Evolutionary conservation across 1,139 yeast genomes (phyloP), one percentile per base, ranked within the genome.

Genomic region (Pichia sp.): DNA sequence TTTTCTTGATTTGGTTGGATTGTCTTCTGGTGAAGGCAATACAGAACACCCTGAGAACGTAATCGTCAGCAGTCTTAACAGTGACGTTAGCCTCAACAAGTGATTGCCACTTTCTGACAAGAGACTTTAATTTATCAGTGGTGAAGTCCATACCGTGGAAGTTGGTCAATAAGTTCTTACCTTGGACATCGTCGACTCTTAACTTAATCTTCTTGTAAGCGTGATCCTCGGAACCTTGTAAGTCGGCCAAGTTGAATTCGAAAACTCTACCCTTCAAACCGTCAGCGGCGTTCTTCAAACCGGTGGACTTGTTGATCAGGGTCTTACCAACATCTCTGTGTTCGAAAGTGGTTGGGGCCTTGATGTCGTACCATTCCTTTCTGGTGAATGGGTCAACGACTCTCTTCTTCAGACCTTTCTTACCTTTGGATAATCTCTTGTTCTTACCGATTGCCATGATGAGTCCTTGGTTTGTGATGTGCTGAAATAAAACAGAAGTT

Each of bases 311-410:
- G 93, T 89, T 89, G 75, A 89, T 92, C 71, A 89, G 80, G 67
- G 96, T 89, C 86, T 88, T 88, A 76, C 96, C 96, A 72, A 87
- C 95, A 73, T 87, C 86, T 78, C 95, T 87, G 86, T 86, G 86
- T 77, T 87, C 95, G 71, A 88, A 89, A 70, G 95, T 87, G 73
- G 96, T 84, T 73, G 96, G 96, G 66, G 96, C 96, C 83, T 89
- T 88, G 80, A 89, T 86, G 57, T 85, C 92, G 77, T 80, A 89
- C 96, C 96, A 88, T 72, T 88, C 96, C 81, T 89, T 89, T 76
- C 87, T 87, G 84, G 93, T 80, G 89, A 88, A 88, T 73, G 96
- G 95, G 83, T 88, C 96, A 68, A 87, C 92, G 75, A 85, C 90
- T 85, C 84, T 88, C 92, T 88, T 89, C 95, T 89, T 89, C 77